Evolutionary conservation across 306 rosid genomes (phyloP), one percentile per base, ranked within the genome.

Genomic region (Prunus fruticosa): DNA sequence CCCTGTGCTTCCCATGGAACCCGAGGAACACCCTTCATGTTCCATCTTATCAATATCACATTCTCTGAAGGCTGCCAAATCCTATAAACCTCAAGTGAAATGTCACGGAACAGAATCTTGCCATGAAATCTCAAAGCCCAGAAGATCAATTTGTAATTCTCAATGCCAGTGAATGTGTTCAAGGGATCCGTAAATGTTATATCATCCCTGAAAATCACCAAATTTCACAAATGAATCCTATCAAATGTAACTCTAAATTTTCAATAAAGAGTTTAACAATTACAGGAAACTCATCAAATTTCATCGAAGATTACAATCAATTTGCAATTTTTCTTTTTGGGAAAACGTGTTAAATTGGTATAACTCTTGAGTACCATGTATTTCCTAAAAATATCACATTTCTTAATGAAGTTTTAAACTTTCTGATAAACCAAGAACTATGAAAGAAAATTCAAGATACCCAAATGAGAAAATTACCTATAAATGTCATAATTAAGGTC

Each of bases 41-140:
- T 95, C 98, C 98, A 95, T 76, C 97, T 87, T 13, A 95, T 88
- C 85, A 87, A 63, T 53, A 95, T 92, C 60, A 87, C 91, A 77
- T 92, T 95, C 90, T 92, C 95, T 16, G 97, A 89, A 80, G 97
- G 98, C 80, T 92, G 98, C 98, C 98, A 95, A 76, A 92, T 88
- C 85, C 93, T 76, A 71, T 77, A 87, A 2, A 92, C 87, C 81
- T 95, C 98, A 41, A 92, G 83, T n/a, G 85, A 86, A 68, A 95
- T 88, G 81, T 92, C 98, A 15, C 88, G 88, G 81, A 95, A 92
- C 76, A 95, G 77, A 71, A 95, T 83, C 72, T 77, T 89, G 3
- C 96, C 96, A 54, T 95, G 98, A 82, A 95, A 90, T 73, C 97
- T 80, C 73, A 95, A 82, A 27, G 97, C 98, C 98, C 98, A 95